These are phyloP conservation scores for Byssothecium circinans DNA, from an alignment of 2,329 filamentous ascomycete species.

Conservation along the genomic window DNA sequence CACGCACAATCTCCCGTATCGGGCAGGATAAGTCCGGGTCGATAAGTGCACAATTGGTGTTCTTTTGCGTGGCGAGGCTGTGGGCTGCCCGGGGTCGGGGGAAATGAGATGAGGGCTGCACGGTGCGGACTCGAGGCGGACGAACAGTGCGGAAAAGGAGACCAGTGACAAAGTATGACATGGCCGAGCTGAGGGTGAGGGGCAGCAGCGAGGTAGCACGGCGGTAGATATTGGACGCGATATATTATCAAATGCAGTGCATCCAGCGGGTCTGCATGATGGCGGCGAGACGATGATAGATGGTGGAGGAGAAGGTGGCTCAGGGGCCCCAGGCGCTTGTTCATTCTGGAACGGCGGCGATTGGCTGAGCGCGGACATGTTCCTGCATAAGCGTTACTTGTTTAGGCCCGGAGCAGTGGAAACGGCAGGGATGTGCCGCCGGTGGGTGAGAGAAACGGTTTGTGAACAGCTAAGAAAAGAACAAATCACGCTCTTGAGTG, in stretches of 20 bases:
- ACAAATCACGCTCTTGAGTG: too few relatives aligned
- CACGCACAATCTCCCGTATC: neutral
- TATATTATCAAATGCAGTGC: too few relatives aligned
- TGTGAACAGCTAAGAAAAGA: too few relatives aligned
- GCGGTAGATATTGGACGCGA: neutral
- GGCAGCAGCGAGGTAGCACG: neutral
- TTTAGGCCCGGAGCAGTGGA: neutral
- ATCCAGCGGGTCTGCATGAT: too few relatives aligned
- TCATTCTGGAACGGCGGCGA: neutral
- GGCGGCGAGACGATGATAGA: too few relatives aligned
- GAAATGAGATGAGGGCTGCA: slow-evolving; percentile 14
- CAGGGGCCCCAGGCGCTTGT: slow-evolving; percentile 27
- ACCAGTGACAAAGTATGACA: neutral
- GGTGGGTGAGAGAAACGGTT: too few relatives aligned
- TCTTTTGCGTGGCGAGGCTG: slow-evolving; percentile 20
- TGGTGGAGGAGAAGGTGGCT: slow-evolving; percentile 5
- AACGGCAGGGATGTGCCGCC: neutral
- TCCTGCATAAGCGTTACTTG: neutral
- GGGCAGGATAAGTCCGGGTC: slow-evolving; percentile 15
- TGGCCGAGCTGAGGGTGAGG: too few relatives aligned
- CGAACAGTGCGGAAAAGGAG: slow-evolving; percentile 11
- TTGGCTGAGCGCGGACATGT: neutral
- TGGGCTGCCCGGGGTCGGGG: slow-evolving; percentile 9
- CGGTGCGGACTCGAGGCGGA: slow-evolving; percentile 19
- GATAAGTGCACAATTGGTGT: slow-evolving; percentile 27